phyloP scores from a whole-genome alignment of 164 flowering plant genomes.

The Annona squamosa region DNA sequence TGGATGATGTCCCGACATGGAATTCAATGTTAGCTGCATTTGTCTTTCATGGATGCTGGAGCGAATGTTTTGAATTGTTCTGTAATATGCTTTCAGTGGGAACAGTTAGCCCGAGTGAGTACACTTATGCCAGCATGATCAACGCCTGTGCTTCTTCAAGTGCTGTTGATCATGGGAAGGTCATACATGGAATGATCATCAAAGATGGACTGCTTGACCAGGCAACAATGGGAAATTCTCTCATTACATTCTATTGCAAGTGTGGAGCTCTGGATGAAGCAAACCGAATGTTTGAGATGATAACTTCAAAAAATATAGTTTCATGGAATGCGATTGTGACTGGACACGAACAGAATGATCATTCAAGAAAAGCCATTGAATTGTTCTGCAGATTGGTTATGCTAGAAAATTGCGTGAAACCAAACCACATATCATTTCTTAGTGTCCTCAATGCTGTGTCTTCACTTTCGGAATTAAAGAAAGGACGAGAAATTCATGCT shows the following conservation, averaged over 20 bases:
- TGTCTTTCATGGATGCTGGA: slow-evolving; percentile 16
- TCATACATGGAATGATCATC: slow-evolving; percentile 25
- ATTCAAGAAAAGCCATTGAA: slow-evolving; percentile 15
- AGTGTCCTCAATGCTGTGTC: slow-evolving; percentile 27
- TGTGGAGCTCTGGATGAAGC: slow-evolving; percentile 23
- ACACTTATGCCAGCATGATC: slow-evolving; percentile 23
- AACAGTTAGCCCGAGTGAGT: slow-evolving; percentile 14
- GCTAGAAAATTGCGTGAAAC: slow-evolving; percentile 8
- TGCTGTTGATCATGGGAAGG: slow-evolving; percentile 20
- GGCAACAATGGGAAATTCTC: slow-evolving; percentile 25
- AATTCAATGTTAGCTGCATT: slow-evolving; percentile 23
- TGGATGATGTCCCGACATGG: slow-evolving; percentile 18
- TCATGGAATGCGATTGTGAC: slow-evolving; percentile 35
- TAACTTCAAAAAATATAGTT: slow-evolving; percentile 21
- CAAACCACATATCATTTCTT: slow-evolving; percentile 28
- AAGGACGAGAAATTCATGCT: slow-evolving; percentile 28
- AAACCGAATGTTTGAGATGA: slow-evolving; percentile 18
- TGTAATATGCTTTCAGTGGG: slow-evolving; percentile 18
- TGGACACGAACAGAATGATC: slow-evolving; percentile 24
- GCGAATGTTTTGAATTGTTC: slow-evolving; percentile 17
- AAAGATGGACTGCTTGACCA: slow-evolving; percentile 17
- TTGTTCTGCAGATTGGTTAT: slow-evolving; percentile 21
- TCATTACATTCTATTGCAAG: slow-evolving; percentile 25
- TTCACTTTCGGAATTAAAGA: slow-evolving; percentile 16
- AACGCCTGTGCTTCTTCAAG: slow-evolving; percentile 23